A percentile compares a stretch with the other conserved stretches of the same genome.
Conservation (phyloP, 2,329 filamentous ascomycete species). For the Westerdykella aurantiaca region DNA sequence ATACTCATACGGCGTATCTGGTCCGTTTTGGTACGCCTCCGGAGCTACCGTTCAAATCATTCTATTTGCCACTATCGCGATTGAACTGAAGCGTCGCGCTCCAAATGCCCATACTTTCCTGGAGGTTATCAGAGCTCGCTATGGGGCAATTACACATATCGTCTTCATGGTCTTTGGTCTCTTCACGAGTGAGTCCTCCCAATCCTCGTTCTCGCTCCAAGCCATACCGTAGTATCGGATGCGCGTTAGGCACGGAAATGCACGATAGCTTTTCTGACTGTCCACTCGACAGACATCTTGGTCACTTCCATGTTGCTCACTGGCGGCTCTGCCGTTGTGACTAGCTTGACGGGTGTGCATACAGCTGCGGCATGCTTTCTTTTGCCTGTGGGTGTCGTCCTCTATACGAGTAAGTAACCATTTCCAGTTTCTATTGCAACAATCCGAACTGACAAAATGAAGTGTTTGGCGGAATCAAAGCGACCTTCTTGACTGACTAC, state of each 20-base stretch:
- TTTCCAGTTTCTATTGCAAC: no score
- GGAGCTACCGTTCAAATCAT: constrained; percentile 54
- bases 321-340: constrained; percentile 66
- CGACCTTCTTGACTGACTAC: constrained; percentile 67
- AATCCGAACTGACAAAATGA: no score
- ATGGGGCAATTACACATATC: constrained; percentile 65
- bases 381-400: constrained; percentile 70
- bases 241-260: constrained; percentile 27
- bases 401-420: constrained; percentile 56
- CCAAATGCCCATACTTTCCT: constrained; percentile 83
- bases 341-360: constrained; percentile 63
- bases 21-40: constrained; percentile 62
- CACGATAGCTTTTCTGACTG: no score
- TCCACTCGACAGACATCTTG: constrained; percentile 52
- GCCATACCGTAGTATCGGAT: constrained; percentile 5
- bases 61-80: constrained; percentile 83
- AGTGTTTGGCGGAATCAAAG: constrained; percentile 66
- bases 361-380: constrained; percentile 80
- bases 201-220: constrained; percentile 8
- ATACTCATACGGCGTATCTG: constrained; percentile 68
- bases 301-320: constrained; percentile 87
- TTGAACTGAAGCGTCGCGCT: constrained; percentile 79
- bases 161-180: constrained; percentile 79
- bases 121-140: constrained; percentile 75
- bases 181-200: constrained; percentile 49